Percentiles rank a stretch among this genome's conserved stretches.
Conservation (phyloP, 2,329 filamentous ascomycete genomes). For the Fusarium sp. region DNA sequence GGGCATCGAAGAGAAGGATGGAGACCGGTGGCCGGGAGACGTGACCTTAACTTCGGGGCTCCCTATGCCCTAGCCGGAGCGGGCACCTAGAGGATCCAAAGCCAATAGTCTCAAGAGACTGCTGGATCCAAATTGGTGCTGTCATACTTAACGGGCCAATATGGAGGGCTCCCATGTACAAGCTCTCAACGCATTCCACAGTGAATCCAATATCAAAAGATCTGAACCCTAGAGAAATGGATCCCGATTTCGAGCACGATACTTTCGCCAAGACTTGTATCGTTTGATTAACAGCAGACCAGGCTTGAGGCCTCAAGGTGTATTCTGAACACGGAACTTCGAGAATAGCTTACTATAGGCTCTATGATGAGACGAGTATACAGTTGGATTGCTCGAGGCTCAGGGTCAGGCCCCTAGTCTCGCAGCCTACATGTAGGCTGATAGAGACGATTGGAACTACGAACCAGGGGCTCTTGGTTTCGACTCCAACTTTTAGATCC, state of each 20-base stretch:
- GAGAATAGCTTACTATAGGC: slow-evolving; percentile 9
- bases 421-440: slow-evolving; percentile 1
- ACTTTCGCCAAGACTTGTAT: slow-evolving; percentile 20
- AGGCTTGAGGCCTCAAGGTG: not conserved
- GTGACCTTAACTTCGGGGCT: not conserved
- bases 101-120: slow-evolving; percentile 9
- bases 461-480: slow-evolving; percentile 13
- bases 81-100: slow-evolving; percentile 10
- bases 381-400: slow-evolving; percentile 15
- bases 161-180: slow-evolving; percentile 3
- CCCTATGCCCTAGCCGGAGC: not conserved
- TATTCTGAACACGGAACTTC: slow-evolving; percentile 11
- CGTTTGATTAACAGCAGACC: not conserved
- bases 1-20: slow-evolving; percentile 33
- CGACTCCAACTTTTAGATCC: slow-evolving; percentile 12
- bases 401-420: slow-evolving; percentile 12
- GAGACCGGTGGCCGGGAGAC: slow-evolving; percentile 31
- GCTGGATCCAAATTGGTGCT: slow-evolving; percentile 6
- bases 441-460: slow-evolving; percentile 7
- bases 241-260: not conserved
- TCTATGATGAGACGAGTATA: slow-evolving; percentile 10
- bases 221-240: slow-evolving; percentile 13
- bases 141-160: slow-evolving; percentile 10
- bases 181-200: slow-evolving; percentile 35
- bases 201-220: slow-evolving; percentile 21